Percentiles rank a stretch among this genome's conserved stretches.
phyloP scores from a whole-genome alignment of 305 asterid species.

The Fraxinus platypoda region DNA sequence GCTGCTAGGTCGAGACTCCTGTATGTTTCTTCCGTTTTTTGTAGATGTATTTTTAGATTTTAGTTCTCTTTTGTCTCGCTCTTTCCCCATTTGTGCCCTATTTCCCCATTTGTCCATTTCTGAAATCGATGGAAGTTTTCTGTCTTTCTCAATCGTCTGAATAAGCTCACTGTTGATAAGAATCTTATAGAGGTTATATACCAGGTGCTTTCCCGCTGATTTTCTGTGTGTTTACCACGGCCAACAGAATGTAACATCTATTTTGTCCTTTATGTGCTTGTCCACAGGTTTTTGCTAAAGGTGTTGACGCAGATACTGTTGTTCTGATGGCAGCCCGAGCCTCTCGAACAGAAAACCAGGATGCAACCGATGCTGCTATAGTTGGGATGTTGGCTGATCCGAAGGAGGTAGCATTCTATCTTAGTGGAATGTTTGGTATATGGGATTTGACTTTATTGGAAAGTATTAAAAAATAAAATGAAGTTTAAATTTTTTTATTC shows the following conservation, averaged over 20 bases:
- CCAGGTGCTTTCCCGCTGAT: background rate
- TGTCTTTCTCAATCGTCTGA: slow-evolving; percentile 20
- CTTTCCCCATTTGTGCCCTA: no score
- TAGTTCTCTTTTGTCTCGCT: no score
- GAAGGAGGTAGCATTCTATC: slow-evolving; percentile 63
- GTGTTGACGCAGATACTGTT: slow-evolving; percentile 81
- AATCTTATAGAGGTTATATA: slow-evolving; percentile 76
- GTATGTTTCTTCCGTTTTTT: no score
- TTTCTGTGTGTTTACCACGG: background rate
- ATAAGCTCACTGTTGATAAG: slow-evolving; percentile 94
- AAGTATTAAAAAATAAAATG: background rate
- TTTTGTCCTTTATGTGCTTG: slow-evolving; percentile 6
- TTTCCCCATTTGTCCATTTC: no score
- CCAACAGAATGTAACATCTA: slow-evolving; percentile 3
- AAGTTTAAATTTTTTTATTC: background rate
- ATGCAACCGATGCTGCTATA: slow-evolving; percentile 92
- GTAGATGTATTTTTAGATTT: no score
- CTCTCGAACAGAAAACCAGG: slow-evolving; percentile 93
- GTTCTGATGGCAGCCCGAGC: slow-evolving; percentile 99
- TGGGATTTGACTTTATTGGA: background rate
- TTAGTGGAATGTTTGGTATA: background rate
- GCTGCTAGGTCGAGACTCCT: no score
- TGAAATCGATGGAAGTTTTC: no score
- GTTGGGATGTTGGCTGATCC: slow-evolving; percentile 98
- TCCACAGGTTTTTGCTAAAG: slow-evolving; percentile 76